These are phyloP conservation scores for Apiospora pterosperma DNA, from an alignment of 2,329 filamentous ascomycete genomes.

Conservation along the genomic window DNA sequence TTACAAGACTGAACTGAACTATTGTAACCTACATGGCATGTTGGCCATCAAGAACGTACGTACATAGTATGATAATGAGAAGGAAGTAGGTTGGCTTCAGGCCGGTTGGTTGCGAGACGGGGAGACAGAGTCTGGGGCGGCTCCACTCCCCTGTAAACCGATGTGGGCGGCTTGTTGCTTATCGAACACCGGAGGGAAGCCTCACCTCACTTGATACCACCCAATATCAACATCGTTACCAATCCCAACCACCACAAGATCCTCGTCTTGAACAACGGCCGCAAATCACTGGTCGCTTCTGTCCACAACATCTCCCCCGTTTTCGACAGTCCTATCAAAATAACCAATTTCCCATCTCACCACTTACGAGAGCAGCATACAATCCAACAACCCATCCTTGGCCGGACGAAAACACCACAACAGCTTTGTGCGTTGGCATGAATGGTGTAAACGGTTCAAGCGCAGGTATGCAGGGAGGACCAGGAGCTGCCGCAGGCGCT, in stretches of 20 bases:
- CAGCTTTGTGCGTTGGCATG: not conserved
- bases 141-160: not conserved
- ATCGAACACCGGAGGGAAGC: not conserved
- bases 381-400: not conserved
- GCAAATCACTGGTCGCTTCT: not conserved
- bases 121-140: not conserved
- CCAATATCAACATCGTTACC: not conserved
- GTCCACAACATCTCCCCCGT: not conserved
- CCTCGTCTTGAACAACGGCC: not conserved
- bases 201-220: not conserved
- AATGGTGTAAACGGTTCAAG: constrained; percentile 13
- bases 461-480: constrained; percentile 23
- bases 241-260: not conserved
- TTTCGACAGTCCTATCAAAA: not conserved
- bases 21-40: not conserved
- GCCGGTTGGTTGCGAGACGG: not conserved
- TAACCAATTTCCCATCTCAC: not conserved
- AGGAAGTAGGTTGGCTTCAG: not conserved
- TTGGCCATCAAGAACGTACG: too few relatives aligned
- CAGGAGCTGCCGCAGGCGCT: constrained; percentile 21
- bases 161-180: not conserved
- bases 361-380: not conserved
- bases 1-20: not conserved
- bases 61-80: too few relatives aligned
- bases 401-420: not conserved